Evolutionary conservation across 768 basidiomycete genomes (phyloP).

Genomic region (Kwoniella botswanensis): DNA sequence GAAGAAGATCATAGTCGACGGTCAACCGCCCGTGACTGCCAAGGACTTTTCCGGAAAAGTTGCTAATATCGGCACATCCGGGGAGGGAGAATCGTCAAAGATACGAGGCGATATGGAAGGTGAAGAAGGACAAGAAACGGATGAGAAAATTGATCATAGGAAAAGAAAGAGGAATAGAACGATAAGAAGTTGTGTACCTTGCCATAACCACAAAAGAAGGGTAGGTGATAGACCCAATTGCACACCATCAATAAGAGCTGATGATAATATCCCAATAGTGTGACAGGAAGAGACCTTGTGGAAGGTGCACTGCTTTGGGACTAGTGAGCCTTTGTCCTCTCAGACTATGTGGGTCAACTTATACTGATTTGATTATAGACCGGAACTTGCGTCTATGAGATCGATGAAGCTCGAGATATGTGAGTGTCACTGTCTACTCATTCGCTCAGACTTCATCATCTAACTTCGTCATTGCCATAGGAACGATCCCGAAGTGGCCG

Average conservation of each 20-base stretch:
- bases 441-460: not conserved
- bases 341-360: slow-evolving; percentile 19
- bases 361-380: slow-evolving; percentile 63
- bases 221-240: slow-evolving; percentile 58
- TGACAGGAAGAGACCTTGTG: slow-evolving; percentile 88
- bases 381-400: slow-evolving; percentile 92
- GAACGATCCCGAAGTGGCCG: slow-evolving; percentile 85
- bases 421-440: slow-evolving; percentile 25
- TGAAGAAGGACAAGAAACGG: slow-evolving; percentile 22
- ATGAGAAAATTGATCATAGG: slow-evolving; percentile 60
- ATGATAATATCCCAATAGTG: slow-evolving; percentile 64
- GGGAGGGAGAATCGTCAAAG: slow-evolving; percentile 5
- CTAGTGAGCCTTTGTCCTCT: slow-evolving; percentile 63
- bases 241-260: not conserved
- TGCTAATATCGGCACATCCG: not conserved
- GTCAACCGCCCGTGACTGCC: not conserved
- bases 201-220: slow-evolving; percentile 93
- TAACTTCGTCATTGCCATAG: slow-evolving; percentile 58
- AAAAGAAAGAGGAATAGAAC: slow-evolving; percentile 89
- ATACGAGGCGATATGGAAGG: slow-evolving; percentile 6
- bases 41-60: slow-evolving; percentile 12
- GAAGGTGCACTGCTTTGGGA: slow-evolving; percentile 85
- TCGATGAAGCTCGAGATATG: slow-evolving; percentile 65
- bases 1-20: not conserved
- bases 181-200: slow-evolving; percentile 78